Evolutionary conservation across 805 yeast genomes (phyloP).

Genomic region (Ogataea nitratoaversa): DNA sequence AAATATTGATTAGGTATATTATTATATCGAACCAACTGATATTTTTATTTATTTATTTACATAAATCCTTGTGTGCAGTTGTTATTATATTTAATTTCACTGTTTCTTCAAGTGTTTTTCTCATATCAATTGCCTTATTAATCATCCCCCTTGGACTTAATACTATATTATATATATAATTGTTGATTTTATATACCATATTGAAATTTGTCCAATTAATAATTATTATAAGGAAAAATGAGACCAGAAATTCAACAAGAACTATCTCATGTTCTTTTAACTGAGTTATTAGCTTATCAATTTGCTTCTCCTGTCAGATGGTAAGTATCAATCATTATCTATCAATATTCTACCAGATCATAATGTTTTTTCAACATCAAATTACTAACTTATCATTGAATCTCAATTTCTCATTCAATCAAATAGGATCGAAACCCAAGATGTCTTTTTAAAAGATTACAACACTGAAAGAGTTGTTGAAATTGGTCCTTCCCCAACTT

Average conservation of each 20-base stretch:
- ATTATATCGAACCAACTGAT: not conserved
- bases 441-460: conserved; percentile 88
- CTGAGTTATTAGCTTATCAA: conserved; percentile 96
- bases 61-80: no score
- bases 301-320: conserved; percentile 99
- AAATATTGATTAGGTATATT: not conserved
- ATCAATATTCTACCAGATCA: no score
- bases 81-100: no score
- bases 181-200: no score
- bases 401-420: not conserved
- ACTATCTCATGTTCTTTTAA: conserved; percentile 87
- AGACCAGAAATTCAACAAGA: conserved; percentile 97
- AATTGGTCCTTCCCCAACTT: conserved; percentile 97
- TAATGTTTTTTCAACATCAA: no score
- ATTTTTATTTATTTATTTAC: not conserved
- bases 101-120: no score
- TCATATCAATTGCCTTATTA: not conserved
- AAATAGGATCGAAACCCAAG: conserved; percentile 86
- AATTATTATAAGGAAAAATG: conserved; percentile 36
- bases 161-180: no score
- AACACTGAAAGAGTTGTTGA: conserved; percentile 97
- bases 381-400: not conserved
- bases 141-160: no score
- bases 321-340: conserved; percentile 33
- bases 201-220: not conserved